phyloP scores from a whole-genome alignment of 202 grass and related monocot species.

The Dendrocalamus latiflorus region DNA sequence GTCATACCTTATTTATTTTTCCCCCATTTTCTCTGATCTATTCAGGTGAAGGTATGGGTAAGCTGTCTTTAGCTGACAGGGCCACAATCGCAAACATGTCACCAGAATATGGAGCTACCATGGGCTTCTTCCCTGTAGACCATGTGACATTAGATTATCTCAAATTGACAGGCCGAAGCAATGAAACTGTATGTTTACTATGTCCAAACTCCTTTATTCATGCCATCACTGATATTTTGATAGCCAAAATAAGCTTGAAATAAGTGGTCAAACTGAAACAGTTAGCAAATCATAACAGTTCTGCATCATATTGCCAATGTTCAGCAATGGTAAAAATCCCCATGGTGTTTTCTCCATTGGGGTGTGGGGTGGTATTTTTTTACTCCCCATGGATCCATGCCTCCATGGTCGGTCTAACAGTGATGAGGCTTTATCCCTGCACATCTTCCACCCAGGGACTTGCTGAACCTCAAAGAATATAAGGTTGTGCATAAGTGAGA shows the following conservation, averaged over 20 bases:
- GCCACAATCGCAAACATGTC: slow-evolving; percentile 99
- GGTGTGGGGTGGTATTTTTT: neutral
- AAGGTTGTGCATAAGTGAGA: neutral
- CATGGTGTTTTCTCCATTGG: neutral
- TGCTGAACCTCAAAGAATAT: neutral
- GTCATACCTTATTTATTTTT: neutral
- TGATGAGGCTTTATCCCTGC: neutral
- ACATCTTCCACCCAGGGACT: neutral
- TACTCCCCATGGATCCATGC: neutral
- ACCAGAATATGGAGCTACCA: slow-evolving; percentile 96
- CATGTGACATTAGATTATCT: slow-evolving; percentile 88
- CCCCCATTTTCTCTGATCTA: neutral
- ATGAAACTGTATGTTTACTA: slow-evolving; percentile 68
- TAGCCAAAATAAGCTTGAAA: neutral
- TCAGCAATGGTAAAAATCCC: neutral
- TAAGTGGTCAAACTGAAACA: neutral
- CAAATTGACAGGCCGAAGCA: slow-evolving; percentile 86
- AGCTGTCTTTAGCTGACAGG: slow-evolving; percentile 84
- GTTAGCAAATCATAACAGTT: neutral
- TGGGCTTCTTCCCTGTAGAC: slow-evolving; percentile 99
- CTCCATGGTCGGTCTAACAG: neutral
- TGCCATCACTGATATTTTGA: neutral
- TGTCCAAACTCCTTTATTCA: slow-evolving; percentile 2
- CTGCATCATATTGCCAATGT: neutral
- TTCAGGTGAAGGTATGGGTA: slow-evolving; percentile 89